phyloP scores from a whole-genome alignment of 495 filamentous ascomycete genomes.

The Aspergillus bridgeri region DNA sequence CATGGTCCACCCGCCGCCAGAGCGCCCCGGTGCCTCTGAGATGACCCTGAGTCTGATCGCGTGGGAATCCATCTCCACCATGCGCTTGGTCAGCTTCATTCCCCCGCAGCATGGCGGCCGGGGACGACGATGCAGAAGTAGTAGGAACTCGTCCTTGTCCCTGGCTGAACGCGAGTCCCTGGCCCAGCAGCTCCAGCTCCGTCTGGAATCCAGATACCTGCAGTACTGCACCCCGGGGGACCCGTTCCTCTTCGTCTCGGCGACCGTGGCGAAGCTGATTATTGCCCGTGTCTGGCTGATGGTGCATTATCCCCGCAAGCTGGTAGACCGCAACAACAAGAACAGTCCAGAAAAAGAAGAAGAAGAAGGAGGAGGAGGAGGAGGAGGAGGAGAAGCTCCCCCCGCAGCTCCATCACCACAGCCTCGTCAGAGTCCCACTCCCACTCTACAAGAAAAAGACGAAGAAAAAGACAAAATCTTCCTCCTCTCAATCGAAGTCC shows the following conservation, averaged over 20 bases:
- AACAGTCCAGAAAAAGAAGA: too few species aligned
- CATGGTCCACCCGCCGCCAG: constrained; percentile 53
- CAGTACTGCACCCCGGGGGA: constrained; percentile 28
- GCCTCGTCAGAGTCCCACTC: too few species aligned
- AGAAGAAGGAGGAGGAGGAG: too few species aligned
- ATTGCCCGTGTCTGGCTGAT: constrained; percentile 25
- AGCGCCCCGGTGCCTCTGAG: constrained; percentile 61
- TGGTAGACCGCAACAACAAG: constrained; percentile 12
- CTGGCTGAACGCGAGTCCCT: constrained; percentile 40
- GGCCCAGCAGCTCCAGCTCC: constrained; percentile 33
- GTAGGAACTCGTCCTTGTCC: constrained; percentile 7
- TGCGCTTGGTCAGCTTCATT: constrained; percentile 29
- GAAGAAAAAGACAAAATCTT: constrained; percentile 26
- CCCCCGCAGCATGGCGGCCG: constrained; percentile 13
- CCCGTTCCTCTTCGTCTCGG: constrained; percentile 34
- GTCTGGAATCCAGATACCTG: constrained; percentile 39
- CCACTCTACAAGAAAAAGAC: too few species aligned
- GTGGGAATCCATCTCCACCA: constrained; percentile 37
- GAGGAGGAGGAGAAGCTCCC: too few species aligned
- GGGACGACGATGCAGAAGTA: too few species aligned
- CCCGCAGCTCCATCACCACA: too few species aligned
- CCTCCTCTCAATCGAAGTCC: constrained; percentile 42
- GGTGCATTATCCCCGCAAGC: constrained; percentile 20
- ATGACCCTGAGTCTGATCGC: constrained; percentile 75
- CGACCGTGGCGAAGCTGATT: constrained; percentile 19